These are phyloP conservation scores for Trypanosoma avium DNA, from an alignment of 208 protist genomes.

Conservation along the genomic window DNA sequence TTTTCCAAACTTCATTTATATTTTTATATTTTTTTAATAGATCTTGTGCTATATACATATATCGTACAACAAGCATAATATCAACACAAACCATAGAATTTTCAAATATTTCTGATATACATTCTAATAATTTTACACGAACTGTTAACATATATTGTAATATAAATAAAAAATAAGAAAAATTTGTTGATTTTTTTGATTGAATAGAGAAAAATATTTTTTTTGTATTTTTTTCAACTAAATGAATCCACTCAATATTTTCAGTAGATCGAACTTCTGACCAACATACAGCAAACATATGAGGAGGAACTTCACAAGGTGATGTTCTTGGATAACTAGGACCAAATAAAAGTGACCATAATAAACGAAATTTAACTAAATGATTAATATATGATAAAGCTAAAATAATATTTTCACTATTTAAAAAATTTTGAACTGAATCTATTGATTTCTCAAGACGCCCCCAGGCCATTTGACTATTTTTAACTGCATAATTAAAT, in stretches of 20 bases:
- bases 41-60: conserved; percentile 44
- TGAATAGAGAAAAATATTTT: conserved; percentile 43
- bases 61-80: conserved; percentile 47
- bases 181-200: conserved; percentile 37
- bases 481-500: conserved; percentile 22
- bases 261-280: conserved; percentile 36
- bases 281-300: conserved; percentile 76
- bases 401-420: conserved; percentile 12
- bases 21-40: conserved; percentile 42
- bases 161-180: conserved; percentile 65
- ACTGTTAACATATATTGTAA: conserved; percentile 52
- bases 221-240: conserved; percentile 35
- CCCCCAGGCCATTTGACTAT: conserved; percentile 2
- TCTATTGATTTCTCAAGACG: conserved; percentile 2
- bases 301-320: conserved; percentile 30
- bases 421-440: not conserved
- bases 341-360: conserved; percentile 76
- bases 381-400: conserved; percentile 47
- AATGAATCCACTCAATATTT: conserved; percentile 42
- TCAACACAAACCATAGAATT: conserved; percentile 62
- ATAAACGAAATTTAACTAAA: conserved; percentile 42
- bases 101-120: conserved; percentile 56
- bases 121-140: conserved; percentile 50
- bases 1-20: conserved; percentile 50
- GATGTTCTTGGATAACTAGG: conserved; percentile 26